phyloP scores from a whole-genome alignment of 2,329 filamentous ascomycete species.

The Pyrenochaeta sp. region DNA sequence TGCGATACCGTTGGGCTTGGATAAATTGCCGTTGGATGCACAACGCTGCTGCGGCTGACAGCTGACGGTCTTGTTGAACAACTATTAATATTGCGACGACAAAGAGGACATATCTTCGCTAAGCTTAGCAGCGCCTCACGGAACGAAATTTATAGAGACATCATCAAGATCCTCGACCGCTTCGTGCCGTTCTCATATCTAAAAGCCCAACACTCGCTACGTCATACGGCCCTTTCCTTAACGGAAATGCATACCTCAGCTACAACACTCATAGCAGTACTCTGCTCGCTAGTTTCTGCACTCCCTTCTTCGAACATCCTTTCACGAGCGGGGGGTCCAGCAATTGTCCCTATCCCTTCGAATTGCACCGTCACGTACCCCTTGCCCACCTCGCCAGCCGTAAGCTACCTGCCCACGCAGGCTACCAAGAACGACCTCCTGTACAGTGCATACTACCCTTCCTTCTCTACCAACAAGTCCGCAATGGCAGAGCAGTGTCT shows the following conservation, averaged over 20 bases:
- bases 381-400: slow-evolving; percentile 25
- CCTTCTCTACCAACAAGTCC: slow-evolving; percentile 35
- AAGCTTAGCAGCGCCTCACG: neutral
- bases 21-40: slow-evolving; percentile 9
- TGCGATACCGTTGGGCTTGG: slow-evolving; percentile 8
- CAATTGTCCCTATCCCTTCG: slow-evolving; percentile 41
- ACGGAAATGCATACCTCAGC: slow-evolving; percentile 8
- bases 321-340: slow-evolving; percentile 48
- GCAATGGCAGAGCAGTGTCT: slow-evolving; percentile 45
- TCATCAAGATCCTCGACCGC: neutral
- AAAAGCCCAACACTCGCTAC: neutral
- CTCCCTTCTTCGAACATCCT: slow-evolving; percentile 5
- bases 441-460: slow-evolving; percentile 47
- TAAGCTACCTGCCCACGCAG: slow-evolving; percentile 36
- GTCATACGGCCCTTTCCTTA: neutral
- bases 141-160: neutral
- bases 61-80: slow-evolving; percentile 10
- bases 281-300: slow-evolving; percentile 11
- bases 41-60: slow-evolving; percentile 20
- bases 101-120: neutral
- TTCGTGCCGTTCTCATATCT: neutral
- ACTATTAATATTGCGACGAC: slow-evolving; percentile 2
- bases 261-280: slow-evolving; percentile 1
- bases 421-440: slow-evolving; percentile 26
- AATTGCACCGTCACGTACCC: slow-evolving; percentile 48